phyloP scores from a whole-genome alignment of 2,329 filamentous ascomycete genomes.

The Trichoderma brevicompactum region DNA sequence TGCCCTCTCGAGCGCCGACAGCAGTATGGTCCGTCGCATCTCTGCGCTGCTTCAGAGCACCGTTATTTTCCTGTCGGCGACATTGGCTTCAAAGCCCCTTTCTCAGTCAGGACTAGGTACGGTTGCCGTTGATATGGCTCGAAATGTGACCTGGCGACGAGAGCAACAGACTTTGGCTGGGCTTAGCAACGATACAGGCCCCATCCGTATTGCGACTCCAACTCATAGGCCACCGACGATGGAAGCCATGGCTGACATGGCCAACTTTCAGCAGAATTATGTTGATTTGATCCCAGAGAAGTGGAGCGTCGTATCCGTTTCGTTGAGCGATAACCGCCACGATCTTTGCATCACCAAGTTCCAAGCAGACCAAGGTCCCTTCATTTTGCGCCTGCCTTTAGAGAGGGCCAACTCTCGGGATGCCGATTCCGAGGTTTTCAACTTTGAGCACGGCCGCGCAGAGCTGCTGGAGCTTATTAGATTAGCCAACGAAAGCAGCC shows the following conservation, averaged over 20 bases:
- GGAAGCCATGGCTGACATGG: constrained; percentile 56
- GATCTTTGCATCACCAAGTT: constrained; percentile 92
- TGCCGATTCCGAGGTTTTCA: constrained; percentile 76
- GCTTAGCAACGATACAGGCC: neutral
- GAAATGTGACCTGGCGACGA: constrained; percentile 69
- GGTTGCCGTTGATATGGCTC: constrained; percentile 69
- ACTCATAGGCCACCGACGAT: constrained; percentile 49
- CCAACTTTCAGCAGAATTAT: constrained; percentile 76
- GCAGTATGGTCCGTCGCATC: constrained; percentile 65
- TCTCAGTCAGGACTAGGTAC: constrained; percentile 62
- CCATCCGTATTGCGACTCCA: constrained; percentile 37
- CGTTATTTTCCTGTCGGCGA: constrained; percentile 67
- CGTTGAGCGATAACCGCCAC: constrained; percentile 77
- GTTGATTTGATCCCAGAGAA: constrained; percentile 80
- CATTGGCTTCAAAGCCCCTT: constrained; percentile 52
- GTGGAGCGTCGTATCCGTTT: constrained; percentile 88
- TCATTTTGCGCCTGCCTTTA: constrained; percentile 84
- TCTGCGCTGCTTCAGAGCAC: constrained; percentile 68
- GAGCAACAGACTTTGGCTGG: constrained; percentile 63
- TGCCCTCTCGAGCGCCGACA: constrained; percentile 58
- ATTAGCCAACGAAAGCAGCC: constrained; percentile 81
- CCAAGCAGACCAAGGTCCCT: constrained; percentile 73
- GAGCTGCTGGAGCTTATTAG: constrained; percentile 84
- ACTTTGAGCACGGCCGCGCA: constrained; percentile 76
- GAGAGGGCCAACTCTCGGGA: constrained; percentile 81